Evolutionary conservation across 352 stramenopile species (phyloP).

Genomic region (Blastocystis sp.): DNA sequence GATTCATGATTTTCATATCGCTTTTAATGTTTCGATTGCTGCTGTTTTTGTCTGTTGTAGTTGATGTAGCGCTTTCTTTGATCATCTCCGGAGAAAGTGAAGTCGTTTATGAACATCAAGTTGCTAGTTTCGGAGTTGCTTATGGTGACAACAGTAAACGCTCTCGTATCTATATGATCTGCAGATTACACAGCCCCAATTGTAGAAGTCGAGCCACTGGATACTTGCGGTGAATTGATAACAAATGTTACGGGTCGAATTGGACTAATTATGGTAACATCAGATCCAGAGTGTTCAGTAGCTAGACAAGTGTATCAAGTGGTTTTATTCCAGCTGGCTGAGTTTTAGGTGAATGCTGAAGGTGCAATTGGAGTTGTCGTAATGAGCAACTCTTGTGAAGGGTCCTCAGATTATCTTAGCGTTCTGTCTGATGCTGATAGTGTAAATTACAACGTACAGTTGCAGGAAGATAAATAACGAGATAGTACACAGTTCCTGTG

Average conservation of each 20-base stretch:
- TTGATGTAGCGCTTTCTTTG: neutral
- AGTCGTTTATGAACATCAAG: neutral
- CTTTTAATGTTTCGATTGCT: neutral
- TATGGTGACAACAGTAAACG: neutral
- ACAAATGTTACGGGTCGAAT: neutral
- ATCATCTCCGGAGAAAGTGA: neutral
- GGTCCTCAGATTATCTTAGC: neutral
- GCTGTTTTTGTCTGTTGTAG: neutral
- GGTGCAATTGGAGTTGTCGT: slow-evolving; percentile 1
- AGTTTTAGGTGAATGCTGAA: neutral
- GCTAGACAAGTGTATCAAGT: slow-evolving; percentile 2
- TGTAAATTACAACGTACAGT: neutral
- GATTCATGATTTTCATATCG: neutral
- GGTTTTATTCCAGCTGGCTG: neutral
- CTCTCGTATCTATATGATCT: neutral
- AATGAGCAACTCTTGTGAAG: neutral
- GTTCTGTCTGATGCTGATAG: neutral
- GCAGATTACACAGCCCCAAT: neutral
- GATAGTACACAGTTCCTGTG: slow-evolving; percentile 32
- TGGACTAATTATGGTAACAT: neutral
- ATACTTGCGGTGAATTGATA: neutral
- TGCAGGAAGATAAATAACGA: neutral
- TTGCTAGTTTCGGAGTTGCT: neutral
- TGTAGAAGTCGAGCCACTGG: neutral
- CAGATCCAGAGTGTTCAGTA: neutral